phyloP scores from a whole-genome alignment of 768 basidiomycete genomes.

The Chalciporus pseudorubinellus region DNA sequence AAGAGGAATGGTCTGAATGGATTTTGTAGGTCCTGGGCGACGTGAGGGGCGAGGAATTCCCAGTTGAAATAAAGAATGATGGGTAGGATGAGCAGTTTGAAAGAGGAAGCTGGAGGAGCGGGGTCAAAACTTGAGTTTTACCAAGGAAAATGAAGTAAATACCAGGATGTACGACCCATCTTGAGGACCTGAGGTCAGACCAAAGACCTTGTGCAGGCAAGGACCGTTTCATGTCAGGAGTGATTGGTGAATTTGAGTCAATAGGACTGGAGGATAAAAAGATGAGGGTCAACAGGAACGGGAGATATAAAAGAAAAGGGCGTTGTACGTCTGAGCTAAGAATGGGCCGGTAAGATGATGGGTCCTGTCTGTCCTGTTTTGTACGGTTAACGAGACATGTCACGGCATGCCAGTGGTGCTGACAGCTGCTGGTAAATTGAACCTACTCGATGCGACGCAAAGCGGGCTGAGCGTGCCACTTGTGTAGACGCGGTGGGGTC shows the following conservation, averaged over 20 bases:
- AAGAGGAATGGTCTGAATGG: conserved; percentile 74
- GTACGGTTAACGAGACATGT: neutral
- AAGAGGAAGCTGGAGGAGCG: conserved; percentile 48
- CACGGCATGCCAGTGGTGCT: too few relatives aligned
- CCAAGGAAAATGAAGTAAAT: neutral
- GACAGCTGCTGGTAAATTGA: neutral
- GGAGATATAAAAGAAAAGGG: neutral
- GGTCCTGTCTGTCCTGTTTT: conserved; percentile 46
- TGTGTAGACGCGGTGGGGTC: neutral
- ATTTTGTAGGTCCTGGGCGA: conserved; percentile 54
- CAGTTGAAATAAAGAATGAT: conserved; percentile 64
- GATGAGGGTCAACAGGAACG: neutral
- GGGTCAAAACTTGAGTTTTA: neutral
- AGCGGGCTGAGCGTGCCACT: conserved; percentile 6
- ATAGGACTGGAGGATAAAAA: conserved; percentile 33
- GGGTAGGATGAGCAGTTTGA: conserved; percentile 64
- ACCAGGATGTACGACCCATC: conserved; percentile 81
- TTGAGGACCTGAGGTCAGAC: conserved; percentile 49
- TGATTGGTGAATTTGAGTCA: conserved; percentile 36
- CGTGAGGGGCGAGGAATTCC: conserved; percentile 49
- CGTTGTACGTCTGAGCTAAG: conserved; percentile 61
- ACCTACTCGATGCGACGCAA: conserved; percentile 31
- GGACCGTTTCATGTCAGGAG: conserved; percentile 35
- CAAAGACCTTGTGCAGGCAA: conserved; percentile 29
- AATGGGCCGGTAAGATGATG: conserved; percentile 66